phyloP scores from a whole-genome alignment of 2,329 filamentous ascomycete species.

The Pleomassaria siparia region DNA sequence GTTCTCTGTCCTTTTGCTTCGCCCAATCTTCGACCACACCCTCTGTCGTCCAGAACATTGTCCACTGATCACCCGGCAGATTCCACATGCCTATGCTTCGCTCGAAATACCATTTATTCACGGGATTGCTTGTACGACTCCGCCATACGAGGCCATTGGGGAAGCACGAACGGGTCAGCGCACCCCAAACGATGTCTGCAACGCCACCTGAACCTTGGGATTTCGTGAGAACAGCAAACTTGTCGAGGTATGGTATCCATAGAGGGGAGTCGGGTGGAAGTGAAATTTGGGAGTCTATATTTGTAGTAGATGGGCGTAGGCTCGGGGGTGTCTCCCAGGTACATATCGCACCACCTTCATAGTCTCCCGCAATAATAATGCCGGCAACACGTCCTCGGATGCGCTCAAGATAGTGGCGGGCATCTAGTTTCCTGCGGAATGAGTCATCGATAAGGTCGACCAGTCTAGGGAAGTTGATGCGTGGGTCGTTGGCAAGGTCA shows the following conservation, averaged over 20 bases:
- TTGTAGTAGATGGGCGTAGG: background rate
- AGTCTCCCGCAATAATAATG: slow-evolving; percentile 91
- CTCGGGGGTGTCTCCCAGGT: slow-evolving; percentile 73
- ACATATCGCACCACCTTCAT: slow-evolving; percentile 91
- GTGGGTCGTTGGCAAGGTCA: slow-evolving; percentile 70
- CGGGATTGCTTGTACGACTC: slow-evolving; percentile 85
- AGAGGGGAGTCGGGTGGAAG: slow-evolving; percentile 51
- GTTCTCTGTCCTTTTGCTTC: slow-evolving; percentile 48
- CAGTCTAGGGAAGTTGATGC: slow-evolving; percentile 80
- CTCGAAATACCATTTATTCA: slow-evolving; percentile 99
- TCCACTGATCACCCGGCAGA: slow-evolving; percentile 81
- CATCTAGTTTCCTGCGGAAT: slow-evolving; percentile 81
- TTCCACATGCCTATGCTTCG: slow-evolving; percentile 81
- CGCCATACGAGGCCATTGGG: slow-evolving; percentile 90
- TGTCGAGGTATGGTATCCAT: slow-evolving; percentile 87
- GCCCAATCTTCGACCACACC: slow-evolving; percentile 58
- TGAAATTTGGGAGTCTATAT: slow-evolving; percentile 36
- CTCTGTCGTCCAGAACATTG: slow-evolving; percentile 96
- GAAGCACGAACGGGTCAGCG: slow-evolving; percentile 89
- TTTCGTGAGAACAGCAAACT: slow-evolving; percentile 89
- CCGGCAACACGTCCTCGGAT: slow-evolving; percentile 81
- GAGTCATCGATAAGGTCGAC: slow-evolving; percentile 91
- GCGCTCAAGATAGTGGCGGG: slow-evolving; percentile 78
- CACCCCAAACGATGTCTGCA: slow-evolving; percentile 93
- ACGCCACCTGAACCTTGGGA: slow-evolving; percentile 90